Conservation (phyloP, 108 stramenopile species). For the Nitzschia sp. region DNA sequence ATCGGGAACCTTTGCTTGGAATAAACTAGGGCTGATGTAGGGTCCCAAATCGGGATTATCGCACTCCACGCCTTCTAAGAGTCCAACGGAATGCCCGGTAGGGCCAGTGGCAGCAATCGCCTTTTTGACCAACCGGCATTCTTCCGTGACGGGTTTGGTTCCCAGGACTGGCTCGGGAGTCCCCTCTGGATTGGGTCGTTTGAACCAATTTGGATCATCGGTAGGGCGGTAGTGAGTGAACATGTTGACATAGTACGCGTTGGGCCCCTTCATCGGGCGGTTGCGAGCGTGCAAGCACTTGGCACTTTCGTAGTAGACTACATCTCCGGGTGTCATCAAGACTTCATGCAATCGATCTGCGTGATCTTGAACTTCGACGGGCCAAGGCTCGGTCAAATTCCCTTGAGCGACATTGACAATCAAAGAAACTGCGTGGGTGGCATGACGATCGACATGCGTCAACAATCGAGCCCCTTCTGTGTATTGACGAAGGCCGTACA, state of each 20-base stretch:
- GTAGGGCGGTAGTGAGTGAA: conserved; percentile 92
- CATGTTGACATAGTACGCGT: conserved; percentile 70
- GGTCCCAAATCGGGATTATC: conserved; percentile 60
- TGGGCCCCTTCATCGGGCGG: conserved; percentile 50
- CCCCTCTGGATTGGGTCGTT: conserved; percentile 51
- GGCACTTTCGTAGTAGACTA: conserved; percentile 90
- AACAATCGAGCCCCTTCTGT: conserved; percentile 78
- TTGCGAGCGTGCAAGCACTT: conserved; percentile 86
- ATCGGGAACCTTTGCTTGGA: conserved; percentile 47
- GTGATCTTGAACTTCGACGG: conserved; percentile 79
- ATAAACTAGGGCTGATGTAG: conserved; percentile 53
- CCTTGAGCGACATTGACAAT: conserved; percentile 94
- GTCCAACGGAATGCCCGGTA: conserved; percentile 30
- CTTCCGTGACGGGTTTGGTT: conserved; percentile 30
- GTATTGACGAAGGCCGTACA: conserved; percentile 92
- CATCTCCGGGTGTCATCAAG: conserved; percentile 78
- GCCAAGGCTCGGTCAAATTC: conserved; percentile 75
- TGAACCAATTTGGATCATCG: conserved; percentile 40
- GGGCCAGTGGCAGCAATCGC: conserved; percentile 20
- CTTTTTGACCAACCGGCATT: conserved; percentile 54
- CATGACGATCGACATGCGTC: conserved; percentile 87
- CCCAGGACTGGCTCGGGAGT: conserved; percentile 64
- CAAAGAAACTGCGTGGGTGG: conserved; percentile 84
- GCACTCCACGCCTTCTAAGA: conserved; percentile 62
- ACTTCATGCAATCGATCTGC: conserved; percentile 69